Evolutionary conservation across 179 eudicot species (phyloP), one percentile per base, ranked within the genome.

Genomic region (Spergularia azorica): DNA sequence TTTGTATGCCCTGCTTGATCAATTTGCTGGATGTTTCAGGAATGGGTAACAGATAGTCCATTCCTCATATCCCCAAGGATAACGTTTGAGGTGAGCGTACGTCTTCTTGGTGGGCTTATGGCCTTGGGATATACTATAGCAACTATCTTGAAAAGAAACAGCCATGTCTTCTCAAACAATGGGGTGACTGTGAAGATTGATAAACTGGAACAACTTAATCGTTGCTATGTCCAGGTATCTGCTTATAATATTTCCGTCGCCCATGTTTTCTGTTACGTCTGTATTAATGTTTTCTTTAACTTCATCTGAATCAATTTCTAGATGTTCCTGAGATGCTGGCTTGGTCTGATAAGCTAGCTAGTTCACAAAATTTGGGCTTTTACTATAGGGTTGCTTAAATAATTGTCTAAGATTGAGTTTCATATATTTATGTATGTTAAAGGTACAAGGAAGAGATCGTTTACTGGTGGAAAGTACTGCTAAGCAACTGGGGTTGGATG

Each of bases 11-110:
- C 41, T 69, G 14, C 58, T 61, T 79, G 66, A 68, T 48, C 48
- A 73, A 62, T 61, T 46, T 68, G 57, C 62, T 65, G 74, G 57
- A 60, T 64, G 36, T 59, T 84, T 65, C 90, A 95, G 97, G 97
- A 91, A 84, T 94, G 95, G 96, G 92, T 93, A 64, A 88, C 90
- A 61, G 98, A 95, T 77, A 79, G 84, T 84, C 98, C 98, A 26
- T 93, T 95, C 85, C 90, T 95, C 76, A 95, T 95, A 87, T 95
- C 98, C 59, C 98, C 98, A n/a, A 88, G 98, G 87, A 95, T 95
- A 79, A 93, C 95, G 21, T 95, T 95, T 84, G 98, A 95, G 88
- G 97, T 95, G 26, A 95, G 98, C 63, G 98, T 95, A 54, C 89
- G 97, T 78, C 98, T 95, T 83, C 97, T 93, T 76, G 97, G 98